Evolutionary conservation across 805 yeast species (phyloP).

Genomic region (Metschnikowia peoriensis): DNA sequence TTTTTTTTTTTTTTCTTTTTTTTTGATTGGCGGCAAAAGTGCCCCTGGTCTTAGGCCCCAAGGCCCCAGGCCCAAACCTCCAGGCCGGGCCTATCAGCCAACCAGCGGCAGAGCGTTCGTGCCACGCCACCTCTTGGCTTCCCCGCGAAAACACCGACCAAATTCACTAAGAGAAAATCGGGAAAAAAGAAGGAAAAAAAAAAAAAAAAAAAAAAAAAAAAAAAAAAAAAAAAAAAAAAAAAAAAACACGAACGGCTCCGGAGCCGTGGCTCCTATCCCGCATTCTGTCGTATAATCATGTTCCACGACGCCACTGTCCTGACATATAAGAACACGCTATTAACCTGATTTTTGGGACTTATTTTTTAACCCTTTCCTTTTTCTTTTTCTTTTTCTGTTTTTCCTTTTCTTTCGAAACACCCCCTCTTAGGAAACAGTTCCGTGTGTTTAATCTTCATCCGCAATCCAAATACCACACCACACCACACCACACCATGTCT

Average conservation of each 20-base stretch:
- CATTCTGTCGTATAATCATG: not conserved
- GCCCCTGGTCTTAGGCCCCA: no score
- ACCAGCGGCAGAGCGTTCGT: slow-evolving; percentile 1
- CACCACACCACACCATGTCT: slow-evolving; percentile 9
- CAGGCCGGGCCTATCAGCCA: not conserved
- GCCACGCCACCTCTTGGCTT: slow-evolving; percentile 2
- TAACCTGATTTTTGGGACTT: not conserved
- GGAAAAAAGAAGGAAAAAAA: not conserved
- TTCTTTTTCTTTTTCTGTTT: not conserved
- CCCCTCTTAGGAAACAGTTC: no score
- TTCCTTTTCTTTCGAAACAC: no score
- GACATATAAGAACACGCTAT: no score
- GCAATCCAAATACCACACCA: no score
- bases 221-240: not conserved
- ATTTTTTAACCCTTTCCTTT: not conserved
- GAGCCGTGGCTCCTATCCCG: not conserved
- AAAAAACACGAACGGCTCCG: not conserved
- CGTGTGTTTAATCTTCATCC: not conserved
- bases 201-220: not conserved
- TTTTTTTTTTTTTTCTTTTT: no score
- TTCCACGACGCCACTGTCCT: not conserved
- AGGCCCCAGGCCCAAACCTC: no score
- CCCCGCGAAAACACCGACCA: not conserved
- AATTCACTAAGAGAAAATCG: no score
- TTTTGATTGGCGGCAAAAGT: no score